A percentile compares a stretch with the other conserved stretches of the same genome.
Evolutionary conservation across 768 basidiomycete genomes (phyloP).

Genomic region (Boletus sensibilis): DNA sequence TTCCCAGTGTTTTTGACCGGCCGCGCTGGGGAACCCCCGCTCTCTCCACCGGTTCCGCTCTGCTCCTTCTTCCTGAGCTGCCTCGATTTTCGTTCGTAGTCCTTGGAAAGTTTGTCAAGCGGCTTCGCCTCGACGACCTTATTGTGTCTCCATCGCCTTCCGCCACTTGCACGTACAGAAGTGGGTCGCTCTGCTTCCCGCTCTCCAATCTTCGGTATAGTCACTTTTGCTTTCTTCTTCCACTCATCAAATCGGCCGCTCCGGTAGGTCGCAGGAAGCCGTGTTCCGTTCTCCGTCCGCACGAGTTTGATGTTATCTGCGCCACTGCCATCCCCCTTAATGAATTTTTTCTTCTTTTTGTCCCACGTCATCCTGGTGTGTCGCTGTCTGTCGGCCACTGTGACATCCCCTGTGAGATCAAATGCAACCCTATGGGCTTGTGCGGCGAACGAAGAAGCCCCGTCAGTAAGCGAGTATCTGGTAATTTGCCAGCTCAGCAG

Average conservation of each 20-base stretch:
- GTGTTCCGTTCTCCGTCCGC: slow-evolving; percentile 86
- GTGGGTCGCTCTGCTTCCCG: slow-evolving; percentile 50
- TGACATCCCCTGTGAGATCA: slow-evolving; percentile 76
- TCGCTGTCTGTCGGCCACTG: slow-evolving; percentile 54
- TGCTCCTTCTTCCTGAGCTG: slow-evolving; percentile 58
- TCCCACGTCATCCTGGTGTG: slow-evolving; percentile 80
- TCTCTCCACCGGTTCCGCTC: slow-evolving; percentile 25
- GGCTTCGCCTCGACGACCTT: slow-evolving; percentile 65
- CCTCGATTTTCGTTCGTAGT: slow-evolving; percentile 73
- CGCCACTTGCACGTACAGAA: slow-evolving; percentile 36
- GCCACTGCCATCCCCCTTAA: slow-evolving; percentile 80
- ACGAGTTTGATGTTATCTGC: slow-evolving; percentile 94
- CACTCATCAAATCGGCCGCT: slow-evolving; percentile 96
- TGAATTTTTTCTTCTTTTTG: slow-evolving; percentile 93
- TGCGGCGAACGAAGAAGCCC: slow-evolving; percentile 79
- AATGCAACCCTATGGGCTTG: slow-evolving; percentile 81
- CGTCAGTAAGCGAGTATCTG: slow-evolving; percentile 88
- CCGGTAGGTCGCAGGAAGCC: slow-evolving; percentile 87
- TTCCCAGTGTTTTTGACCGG: slow-evolving; percentile 31
- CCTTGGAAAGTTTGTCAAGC: slow-evolving; percentile 66
- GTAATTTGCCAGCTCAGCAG: not conserved
- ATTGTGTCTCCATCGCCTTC: slow-evolving; percentile 73
- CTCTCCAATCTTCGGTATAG: slow-evolving; percentile 82
- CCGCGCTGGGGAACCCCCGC: slow-evolving; percentile 22
- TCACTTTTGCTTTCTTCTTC: slow-evolving; percentile 75